Conservation (phyloP, 208 protist genomes). For the Acanthamoeba healyi region DNA sequence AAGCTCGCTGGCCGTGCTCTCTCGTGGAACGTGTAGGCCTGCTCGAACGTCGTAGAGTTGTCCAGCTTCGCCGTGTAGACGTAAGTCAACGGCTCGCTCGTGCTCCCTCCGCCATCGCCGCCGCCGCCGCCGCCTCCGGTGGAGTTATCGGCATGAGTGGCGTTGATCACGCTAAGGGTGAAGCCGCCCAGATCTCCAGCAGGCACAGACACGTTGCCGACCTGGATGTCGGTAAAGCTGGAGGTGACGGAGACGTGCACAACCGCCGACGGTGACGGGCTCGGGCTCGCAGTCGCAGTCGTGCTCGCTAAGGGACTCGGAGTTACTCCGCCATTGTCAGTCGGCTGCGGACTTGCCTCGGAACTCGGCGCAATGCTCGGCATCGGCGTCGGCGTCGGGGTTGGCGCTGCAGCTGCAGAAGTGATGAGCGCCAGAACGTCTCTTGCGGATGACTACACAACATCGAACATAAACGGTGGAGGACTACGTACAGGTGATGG, state of each 20-base stretch:
- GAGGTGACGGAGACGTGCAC: not conserved
- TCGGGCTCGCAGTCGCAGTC: not conserved
- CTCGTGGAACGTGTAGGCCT: not conserved
- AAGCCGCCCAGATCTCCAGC: not conserved
- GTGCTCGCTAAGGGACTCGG: not conserved
- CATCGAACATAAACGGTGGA: not conserved
- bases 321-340: not conserved
- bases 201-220: not conserved
- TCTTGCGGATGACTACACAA: not conserved
- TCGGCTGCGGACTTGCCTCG: not conserved
- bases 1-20: not conserved
- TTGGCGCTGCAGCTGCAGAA: not conserved
- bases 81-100: not conserved
- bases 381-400: not conserved
- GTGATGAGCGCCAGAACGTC: not conserved
- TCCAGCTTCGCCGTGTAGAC: conserved; percentile 10
- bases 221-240: not conserved
- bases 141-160: not conserved
- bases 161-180: not conserved
- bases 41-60: not conserved
- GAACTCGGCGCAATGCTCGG: not conserved
- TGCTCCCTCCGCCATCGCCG: not conserved
- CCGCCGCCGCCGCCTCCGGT: not conserved
- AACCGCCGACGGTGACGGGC: not conserved
- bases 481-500: not conserved